phyloP scores from a whole-genome alignment of 257 asterid species.

The Salvia splendens region DNA sequence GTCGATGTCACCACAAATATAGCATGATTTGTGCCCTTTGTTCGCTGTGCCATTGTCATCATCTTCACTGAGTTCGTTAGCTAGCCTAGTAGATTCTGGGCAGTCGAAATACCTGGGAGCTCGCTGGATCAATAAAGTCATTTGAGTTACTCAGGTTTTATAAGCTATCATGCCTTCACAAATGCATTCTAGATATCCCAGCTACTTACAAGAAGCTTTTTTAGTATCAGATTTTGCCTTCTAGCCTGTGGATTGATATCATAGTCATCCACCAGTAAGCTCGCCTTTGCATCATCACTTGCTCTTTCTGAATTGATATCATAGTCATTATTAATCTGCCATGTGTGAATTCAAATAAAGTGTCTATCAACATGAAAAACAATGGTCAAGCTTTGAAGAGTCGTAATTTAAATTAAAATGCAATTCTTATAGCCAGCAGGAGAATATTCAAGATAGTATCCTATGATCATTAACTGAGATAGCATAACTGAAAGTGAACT shows the following conservation, averaged over 20 bases:
- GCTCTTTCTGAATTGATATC: constrained; percentile 30
- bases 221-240: constrained; percentile 25
- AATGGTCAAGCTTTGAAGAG: neutral
- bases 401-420: constrained; percentile 8
- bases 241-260: too few species aligned
- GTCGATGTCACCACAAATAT: constrained; percentile 37
- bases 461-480: too few species aligned
- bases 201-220: constrained; percentile 37
- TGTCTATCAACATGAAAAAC: constrained; percentile 17
- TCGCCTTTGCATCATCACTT: constrained; percentile 22
- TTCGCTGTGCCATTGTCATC: neutral
- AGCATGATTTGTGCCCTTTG: constrained; percentile 34
- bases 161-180: neutral
- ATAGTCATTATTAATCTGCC: constrained; percentile 36
- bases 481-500: too few species aligned
- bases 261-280: neutral
- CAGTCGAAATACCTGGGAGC: constrained; percentile 40
- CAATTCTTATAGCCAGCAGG: neutral
- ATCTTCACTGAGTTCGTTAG: constrained; percentile 27
- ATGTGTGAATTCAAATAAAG: constrained; percentile 19
- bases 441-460: too few species aligned
- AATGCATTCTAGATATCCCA: constrained; percentile 13
- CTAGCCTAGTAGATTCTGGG: constrained; percentile 12
- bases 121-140: constrained; percentile 36
- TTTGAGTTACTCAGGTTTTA: constrained; percentile 13